Conservation (phyloP, 768 basidiomycete genomes). For the Collybia sordida region DNA sequence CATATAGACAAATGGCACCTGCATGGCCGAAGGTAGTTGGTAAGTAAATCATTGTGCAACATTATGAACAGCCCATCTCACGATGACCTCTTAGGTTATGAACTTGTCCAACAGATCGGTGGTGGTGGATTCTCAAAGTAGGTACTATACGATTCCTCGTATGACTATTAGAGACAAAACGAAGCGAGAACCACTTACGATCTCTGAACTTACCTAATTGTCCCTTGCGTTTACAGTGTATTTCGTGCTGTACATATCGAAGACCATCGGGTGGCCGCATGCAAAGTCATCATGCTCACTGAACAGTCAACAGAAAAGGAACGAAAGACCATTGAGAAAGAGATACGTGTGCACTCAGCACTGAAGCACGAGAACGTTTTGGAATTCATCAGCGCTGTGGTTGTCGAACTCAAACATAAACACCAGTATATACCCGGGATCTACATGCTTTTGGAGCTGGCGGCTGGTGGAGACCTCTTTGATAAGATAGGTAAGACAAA, state of each 20-base stretch:
- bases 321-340: slow-evolving; percentile 84
- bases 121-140: slow-evolving; percentile 88
- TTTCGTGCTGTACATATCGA: slow-evolving; percentile 76
- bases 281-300: slow-evolving; percentile 77
- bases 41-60: slow-evolving; percentile 15
- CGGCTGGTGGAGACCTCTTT: slow-evolving; percentile 92
- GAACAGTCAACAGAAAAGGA: slow-evolving; percentile 62
- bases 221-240: slow-evolving; percentile 49
- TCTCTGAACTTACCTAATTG: not conserved
- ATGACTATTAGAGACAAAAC: not conserved
- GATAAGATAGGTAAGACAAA: slow-evolving; percentile 88
- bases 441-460: slow-evolving; percentile 92
- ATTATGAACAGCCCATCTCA: not conserved
- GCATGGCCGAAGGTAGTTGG: slow-evolving; percentile 44
- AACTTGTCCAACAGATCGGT: slow-evolving; percentile 74
- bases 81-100: slow-evolving; percentile 48
- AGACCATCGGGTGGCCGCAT: slow-evolving; percentile 74
- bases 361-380: slow-evolving; percentile 81
- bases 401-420: slow-evolving; percentile 65
- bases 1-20: slow-evolving; percentile 8
- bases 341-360: slow-evolving; percentile 84
- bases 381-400: slow-evolving; percentile 75
- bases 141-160: slow-evolving; percentile 19
- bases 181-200: not conserved
- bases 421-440: slow-evolving; percentile 71